Base-by-base conservation (phyloP, 2,329 filamentous ascomycete species). In the Verticillium zaregamsianum region DNA sequence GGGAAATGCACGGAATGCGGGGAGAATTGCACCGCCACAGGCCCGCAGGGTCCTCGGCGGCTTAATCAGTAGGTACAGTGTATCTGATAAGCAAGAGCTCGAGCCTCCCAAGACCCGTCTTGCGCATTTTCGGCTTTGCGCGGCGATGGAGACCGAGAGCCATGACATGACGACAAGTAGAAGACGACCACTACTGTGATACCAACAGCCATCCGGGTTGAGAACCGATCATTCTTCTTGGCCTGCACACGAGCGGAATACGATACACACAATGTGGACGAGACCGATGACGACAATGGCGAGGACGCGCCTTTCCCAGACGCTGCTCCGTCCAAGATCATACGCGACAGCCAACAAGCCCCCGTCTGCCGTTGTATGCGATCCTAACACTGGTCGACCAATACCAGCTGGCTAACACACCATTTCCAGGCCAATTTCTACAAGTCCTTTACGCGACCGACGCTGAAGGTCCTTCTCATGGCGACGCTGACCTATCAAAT, bases 401-500 rank as follows among this genome's bases (percentile, higher is more conserved):
- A n/a, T 23, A 14, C 31, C 20, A 57, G 25, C 20, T 23, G 20
- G 20, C 49, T 60, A 31, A 60, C 32, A 6, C 28, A 5, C 28
- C 20, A 28, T 20, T 31, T 23, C 39, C 67, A 90, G 85, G 76
- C 84, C 58, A 79, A 82, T 56, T 93, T 93, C 77, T 94, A 92
- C 80, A 88, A 86, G 71, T 86, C 86, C 15, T 93, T 92, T 71
- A 86, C 87, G 45, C 82, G 89, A 2, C 90, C 91, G 3, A 80
- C 94, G 55, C 82, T 86, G 59, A 94, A 93, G 77, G 87, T 87
- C 60, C 85, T 92, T 66, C 81, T 94, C 40, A 82, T 90, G 70
- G 90, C 91, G 60, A 83, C 93, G 61, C 87, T 92, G 70, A 90
- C 88, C 2, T 95, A 94, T 73, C 91, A 95, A 75, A 69, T 90